Conservation (phyloP, 805 yeast species). For the Cyberlindnera xishuangbannaensis region DNA sequence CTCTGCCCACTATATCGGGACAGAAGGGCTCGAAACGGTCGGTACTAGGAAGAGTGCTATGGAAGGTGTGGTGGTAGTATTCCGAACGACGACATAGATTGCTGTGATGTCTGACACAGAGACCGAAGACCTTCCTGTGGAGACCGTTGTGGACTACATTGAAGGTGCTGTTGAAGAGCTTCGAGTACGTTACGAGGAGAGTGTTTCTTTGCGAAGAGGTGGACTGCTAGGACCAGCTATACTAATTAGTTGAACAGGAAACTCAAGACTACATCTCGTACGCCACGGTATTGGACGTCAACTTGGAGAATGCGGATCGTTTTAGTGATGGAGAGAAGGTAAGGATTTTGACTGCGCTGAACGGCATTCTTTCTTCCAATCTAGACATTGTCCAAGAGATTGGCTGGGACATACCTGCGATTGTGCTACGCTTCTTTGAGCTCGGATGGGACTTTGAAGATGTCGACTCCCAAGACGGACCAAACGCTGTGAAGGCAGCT, state of each 20-base stretch:
- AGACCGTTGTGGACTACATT: conserved; percentile 8
- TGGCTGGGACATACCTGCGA: conserved; percentile 89
- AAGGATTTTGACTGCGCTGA: conserved; percentile 40
- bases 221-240: conserved; percentile 1
- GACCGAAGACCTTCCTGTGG: conserved; percentile 10
- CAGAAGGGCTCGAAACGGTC: too few relatives aligned
- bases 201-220: too few relatives aligned
- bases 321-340: conserved; percentile 47
- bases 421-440: conserved; percentile 51
- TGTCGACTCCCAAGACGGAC: conserved; percentile 27
- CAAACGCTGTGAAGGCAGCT: conserved; percentile 18
- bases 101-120: conserved; percentile 11
- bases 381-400: conserved; percentile 53
- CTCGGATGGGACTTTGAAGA: conserved; percentile 36
- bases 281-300: conserved; percentile 65
- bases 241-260: conserved; percentile 26
- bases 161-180: conserved; percentile 14
- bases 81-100: too few relatives aligned
- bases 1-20: too few relatives aligned
- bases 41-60: too few relatives aligned
- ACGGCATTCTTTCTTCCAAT: conserved; percentile 36
- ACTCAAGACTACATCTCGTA: conserved; percentile 62
- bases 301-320: conserved; percentile 42
- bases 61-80: too few relatives aligned
- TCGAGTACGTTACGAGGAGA: conserved; percentile 4